Base-by-base conservation (phyloP, 2,329 filamentous ascomycete genomes). In the Calonectria pseudoreteaudii region DNA sequence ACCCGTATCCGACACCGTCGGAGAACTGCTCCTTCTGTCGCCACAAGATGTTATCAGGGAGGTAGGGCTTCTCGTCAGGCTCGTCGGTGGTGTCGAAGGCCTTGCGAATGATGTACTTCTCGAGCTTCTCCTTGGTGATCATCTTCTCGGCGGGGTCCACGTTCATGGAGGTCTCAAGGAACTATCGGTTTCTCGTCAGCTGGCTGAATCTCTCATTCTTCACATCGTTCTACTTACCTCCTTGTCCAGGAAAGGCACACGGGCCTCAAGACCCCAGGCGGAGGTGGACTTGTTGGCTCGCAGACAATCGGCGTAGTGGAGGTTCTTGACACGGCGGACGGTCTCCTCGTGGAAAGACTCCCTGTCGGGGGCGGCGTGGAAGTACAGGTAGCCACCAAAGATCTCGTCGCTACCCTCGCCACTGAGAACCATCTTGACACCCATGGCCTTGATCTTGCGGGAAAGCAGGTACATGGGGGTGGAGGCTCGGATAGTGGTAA, bases 11-110 rank as follows among this genome's bases (percentile, higher is more conserved):
- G 72, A 99, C 97, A 84, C 97, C 97, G 82, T 99, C 97, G 73
- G 94, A 97, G 89, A 99, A 99, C 88, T 99, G 97, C 89, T 99
- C 97, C 92, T 99, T 99, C 87, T 99, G 97, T 84, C 97, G 91
- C 94, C 95, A 99, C 71, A 99, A 92, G 80, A 99, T 99, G 84
- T 96, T 92, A 23, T 98, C 93, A 10, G 97, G 97, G n/a, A 99
- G 92, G 88, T 98, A 99, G 13, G 97, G 93, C 84, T 94, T 87
- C 64, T 90, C 91, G 62, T 90, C 92, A 20, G 96, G 95, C 86
- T 98, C 94, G 82, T 96, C 95, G 62, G 91, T 91, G 36, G 95
- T 98, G 86, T 99, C 97, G 83, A 99, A 99, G 3, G 97, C 97
- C 87, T 98, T 98, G 83, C 97, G 94, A 78, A 99, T 90, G 78